Percentiles rank a stretch among this genome's conserved stretches.
These are phyloP conservation scores for Scheffersomyces illinoinensis DNA, from an alignment of 1,139 yeast species.

Conservation along the genomic window DNA sequence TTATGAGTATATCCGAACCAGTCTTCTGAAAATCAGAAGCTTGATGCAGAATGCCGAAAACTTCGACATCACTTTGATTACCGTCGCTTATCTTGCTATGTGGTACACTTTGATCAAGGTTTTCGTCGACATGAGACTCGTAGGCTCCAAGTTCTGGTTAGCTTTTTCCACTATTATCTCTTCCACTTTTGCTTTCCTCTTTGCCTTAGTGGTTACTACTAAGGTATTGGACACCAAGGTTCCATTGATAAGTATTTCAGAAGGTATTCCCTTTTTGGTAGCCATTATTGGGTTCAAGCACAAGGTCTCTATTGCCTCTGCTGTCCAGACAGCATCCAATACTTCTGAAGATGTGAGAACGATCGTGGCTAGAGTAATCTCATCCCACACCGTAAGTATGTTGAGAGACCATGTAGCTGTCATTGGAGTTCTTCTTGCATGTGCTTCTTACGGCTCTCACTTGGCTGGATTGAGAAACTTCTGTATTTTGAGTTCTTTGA, in stretches of 20 bases:
- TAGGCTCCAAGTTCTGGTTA: constrained; percentile 90
- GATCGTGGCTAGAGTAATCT: constrained; percentile 60
- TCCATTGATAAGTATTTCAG: constrained; percentile 75
- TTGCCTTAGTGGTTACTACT: constrained; percentile 75
- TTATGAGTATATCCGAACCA: constrained; percentile 55
- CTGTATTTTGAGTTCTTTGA: constrained; percentile 74
- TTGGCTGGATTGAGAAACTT: constrained; percentile 80
- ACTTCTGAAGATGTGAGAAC: constrained; percentile 43
- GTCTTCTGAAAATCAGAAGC: constrained; percentile 47
- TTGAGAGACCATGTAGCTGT: constrained; percentile 81
- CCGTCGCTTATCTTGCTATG: constrained; percentile 88
- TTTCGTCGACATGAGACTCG: constrained; percentile 73
- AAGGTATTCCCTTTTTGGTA: constrained; percentile 92
- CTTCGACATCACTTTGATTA: constrained; percentile 79
- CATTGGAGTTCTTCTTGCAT: constrained; percentile 67
- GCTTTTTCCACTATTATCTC: constrained; percentile 80
- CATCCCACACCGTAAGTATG: constrained; percentile 66
- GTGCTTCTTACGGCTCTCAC: constrained; percentile 69
- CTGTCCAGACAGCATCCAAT: constrained; percentile 48
- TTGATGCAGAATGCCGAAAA: constrained; percentile 78
- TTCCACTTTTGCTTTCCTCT: constrained; percentile 82
- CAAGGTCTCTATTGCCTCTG: constrained; percentile 73
- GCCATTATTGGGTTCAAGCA: constrained; percentile 93
- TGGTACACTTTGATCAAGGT: constrained; percentile 79
- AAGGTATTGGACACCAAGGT: constrained; percentile 54